Evolutionary conservation across 1,139 yeast species (phyloP), one percentile per base, ranked within the genome.

Genomic region (Sugiyamaella paludigena): DNA sequence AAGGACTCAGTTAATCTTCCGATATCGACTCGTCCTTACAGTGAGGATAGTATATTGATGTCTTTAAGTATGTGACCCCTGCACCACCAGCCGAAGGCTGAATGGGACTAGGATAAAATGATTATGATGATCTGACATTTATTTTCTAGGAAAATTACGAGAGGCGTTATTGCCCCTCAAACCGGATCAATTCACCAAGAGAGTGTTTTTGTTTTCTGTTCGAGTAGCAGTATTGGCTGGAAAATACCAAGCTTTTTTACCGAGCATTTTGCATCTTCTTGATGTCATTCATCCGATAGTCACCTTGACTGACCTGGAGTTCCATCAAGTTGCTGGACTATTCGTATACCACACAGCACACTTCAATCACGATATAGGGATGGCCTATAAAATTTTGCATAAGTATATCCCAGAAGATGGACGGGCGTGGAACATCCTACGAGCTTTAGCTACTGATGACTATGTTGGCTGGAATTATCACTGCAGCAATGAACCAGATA

Each of bases 131-230:
- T 36, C 35, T 13, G 28, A 33, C 12, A 31, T 31, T 35, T 24
- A 28, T 40, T 10, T 43, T 40, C 24, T 32, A 40, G 48, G 48
- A 24, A 56, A 59, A 32, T 48, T 59, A 29, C 48, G 63, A 11
- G 63, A 59, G 31, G 60, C 61, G 4, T 24, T 50, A 34, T 36
- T 54, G 29, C 29, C 51, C 2, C 30, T 49, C 28, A 36, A 32
- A 8, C 50, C 57, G 1, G 54, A 55, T 15, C 15, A 37, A 9
- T 54, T 57, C 44, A 49, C 48, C 10, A 54, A 49, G 36, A 29
- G 39, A 1, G 58, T 57, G 4, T 55, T 49, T 35, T 32, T 58
- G 16, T 58, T 58, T 30, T 54, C 61, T 1, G 51, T 52, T 7
- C 41, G 55, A 11, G 51, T 54, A 11, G 50, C 60, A 1, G 51